Percentiles rank a stretch among this genome's conserved stretches.
These are phyloP conservation scores for Leccinum subtestaceum DNA, from an alignment of 768 basidiomycete species.

Conservation along the genomic window DNA sequence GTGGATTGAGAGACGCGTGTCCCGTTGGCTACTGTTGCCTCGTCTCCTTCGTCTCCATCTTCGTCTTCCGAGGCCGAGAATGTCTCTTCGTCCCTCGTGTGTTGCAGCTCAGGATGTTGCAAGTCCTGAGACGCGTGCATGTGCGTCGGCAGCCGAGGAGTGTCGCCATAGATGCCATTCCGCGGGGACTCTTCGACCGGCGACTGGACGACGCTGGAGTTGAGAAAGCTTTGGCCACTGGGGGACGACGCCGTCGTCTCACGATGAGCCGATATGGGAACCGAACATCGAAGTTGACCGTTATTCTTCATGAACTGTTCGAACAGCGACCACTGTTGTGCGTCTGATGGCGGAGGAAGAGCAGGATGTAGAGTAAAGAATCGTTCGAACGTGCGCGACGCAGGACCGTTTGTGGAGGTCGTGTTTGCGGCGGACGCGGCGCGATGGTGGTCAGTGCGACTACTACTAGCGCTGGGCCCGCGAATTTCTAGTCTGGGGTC, in stretches of 20 bases:
- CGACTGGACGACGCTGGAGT: neutral
- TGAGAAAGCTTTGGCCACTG: neutral
- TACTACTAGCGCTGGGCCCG: neutral
- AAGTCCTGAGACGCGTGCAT: neutral
- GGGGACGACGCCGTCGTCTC: neutral
- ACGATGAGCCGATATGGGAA: neutral
- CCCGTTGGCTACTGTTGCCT: neutral
- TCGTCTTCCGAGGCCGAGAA: slow-evolving; percentile 14
- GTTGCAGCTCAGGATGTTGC: neutral
- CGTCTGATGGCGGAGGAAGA: slow-evolving; percentile 16
- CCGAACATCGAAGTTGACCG: slow-evolving; percentile 35
- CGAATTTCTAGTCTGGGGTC: neutral
- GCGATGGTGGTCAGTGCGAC: neutral
- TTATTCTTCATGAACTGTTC: slow-evolving; percentile 71
- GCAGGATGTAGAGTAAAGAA: slow-evolving; percentile 2
- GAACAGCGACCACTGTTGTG: slow-evolving; percentile 62
- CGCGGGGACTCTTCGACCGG: neutral
- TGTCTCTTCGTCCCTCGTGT: slow-evolving; percentile 9
- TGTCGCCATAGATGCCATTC: neutral
- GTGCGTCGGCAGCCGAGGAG: neutral
- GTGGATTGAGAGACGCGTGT: slow-evolving; percentile 9
- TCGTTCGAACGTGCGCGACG: slow-evolving; percentile 14
- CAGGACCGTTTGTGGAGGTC: slow-evolving; percentile 8
- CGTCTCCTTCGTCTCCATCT: slow-evolving; percentile 5
- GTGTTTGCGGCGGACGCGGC: neutral